Percentiles rank a stretch among this genome's conserved stretches.
phyloP scores from a whole-genome alignment of 2,329 filamentous ascomycete species.

The Thelonectria olida region DNA sequence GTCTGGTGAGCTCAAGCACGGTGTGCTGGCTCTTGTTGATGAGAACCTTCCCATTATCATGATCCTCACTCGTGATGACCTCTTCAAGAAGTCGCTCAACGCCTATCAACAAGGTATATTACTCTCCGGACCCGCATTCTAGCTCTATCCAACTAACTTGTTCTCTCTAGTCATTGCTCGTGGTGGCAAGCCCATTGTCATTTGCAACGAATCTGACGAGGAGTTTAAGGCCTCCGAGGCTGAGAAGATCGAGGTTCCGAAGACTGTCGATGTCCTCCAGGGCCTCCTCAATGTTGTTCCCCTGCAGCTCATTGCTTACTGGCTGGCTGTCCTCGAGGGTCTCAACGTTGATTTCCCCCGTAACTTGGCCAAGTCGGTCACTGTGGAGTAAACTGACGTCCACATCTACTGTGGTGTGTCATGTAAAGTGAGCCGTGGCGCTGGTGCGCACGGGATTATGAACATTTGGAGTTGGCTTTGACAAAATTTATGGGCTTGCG shows the following conservation, averaged over 20 bases:
- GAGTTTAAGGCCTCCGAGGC: constrained; percentile 91
- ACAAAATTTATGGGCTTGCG: constrained; percentile 38
- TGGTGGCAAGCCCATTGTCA: constrained; percentile 95
- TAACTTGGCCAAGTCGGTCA: constrained; percentile 98
- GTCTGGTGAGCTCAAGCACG: constrained; percentile 99
- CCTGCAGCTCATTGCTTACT: constrained; percentile 97
- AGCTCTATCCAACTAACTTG: constrained; percentile 26
- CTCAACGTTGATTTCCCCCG: constrained; percentile 98
- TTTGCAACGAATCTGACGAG: constrained; percentile 90
- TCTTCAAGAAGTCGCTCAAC: constrained; percentile 99
- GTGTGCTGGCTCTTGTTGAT: constrained; percentile 95
- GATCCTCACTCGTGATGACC: constrained; percentile 95
- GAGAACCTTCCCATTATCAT: constrained; percentile 99
- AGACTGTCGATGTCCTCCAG: constrained; percentile 94
- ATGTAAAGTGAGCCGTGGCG: constrained; percentile 35
- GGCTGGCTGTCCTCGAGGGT: constrained; percentile 95
- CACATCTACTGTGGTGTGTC: constrained; percentile 23
- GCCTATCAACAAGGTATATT: constrained; percentile 92
- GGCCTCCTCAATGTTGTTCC: constrained; percentile 98
- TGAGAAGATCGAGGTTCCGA: constrained; percentile 96
- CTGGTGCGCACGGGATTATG: constrained; percentile 33
- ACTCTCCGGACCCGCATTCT: not conserved
- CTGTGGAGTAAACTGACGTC: constrained; percentile 80
- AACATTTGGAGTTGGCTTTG: constrained; percentile 41
- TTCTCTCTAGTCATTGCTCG: constrained; percentile 82